Evolutionary conservation across 192 early-diverging fungal species (phyloP), one percentile per base, ranked within the genome.

Genomic region (Spizellomyces sp.): DNA sequence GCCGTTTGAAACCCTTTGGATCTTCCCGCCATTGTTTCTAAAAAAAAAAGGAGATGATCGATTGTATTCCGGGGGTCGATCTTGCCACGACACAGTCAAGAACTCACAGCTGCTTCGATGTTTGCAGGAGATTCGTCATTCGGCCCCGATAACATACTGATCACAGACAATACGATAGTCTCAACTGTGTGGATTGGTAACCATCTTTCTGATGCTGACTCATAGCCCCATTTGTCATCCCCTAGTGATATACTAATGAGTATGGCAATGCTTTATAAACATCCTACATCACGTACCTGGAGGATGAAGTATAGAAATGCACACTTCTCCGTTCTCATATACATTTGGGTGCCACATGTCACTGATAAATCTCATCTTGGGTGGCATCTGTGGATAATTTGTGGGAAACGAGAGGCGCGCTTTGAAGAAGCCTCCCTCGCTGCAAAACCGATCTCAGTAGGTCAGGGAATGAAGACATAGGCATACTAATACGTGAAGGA

Each of bases 41-140:
- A 54, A 73, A 44, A 69, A 15, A 19, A 21, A 36, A 65, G 47
- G 36, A 9, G 4, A 36, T 42, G 60, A 56, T 21, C 17, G 14
- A 44, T 12, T 2, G 48, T 21, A 9, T 12, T 48, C 27, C 22
- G 44, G 17, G 4, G 65, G 8, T 9, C n/a, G n/a, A 2, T 4
- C 4, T 58, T 2, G 36, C 9, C 43, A 55, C 62, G 22, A 57
- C 9, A 60, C 9, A 41, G 64, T 67, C 42, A 78, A 45, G 59
- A 21, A 77, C 87, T 78, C 84, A 93, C 89, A n/a, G 94, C 95
- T 1, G 97, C 95, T 63, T 98, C 94, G 17, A 95, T 81, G 68
- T 99, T 98, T 9, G 97, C 95, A 8, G 96, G 95, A 22, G 91
- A 93, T 68, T 99, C 93, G 76, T 93, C 92, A 80, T 99, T 99